Percentiles rank a stretch among this genome's conserved stretches.
phyloP scores from a whole-genome alignment of 345 rosid species.

The Acer yangbiense region DNA sequence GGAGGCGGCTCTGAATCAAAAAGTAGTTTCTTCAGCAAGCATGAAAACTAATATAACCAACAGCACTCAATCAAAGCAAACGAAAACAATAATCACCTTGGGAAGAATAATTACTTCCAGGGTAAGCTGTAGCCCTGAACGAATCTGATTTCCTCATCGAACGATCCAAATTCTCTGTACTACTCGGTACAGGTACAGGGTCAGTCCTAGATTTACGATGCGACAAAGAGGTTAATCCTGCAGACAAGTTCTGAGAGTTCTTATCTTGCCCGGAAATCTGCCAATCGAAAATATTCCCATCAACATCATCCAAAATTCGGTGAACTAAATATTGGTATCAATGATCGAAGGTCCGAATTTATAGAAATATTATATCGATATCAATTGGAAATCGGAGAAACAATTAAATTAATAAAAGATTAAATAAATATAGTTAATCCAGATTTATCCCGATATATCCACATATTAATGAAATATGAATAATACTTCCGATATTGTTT shows the following conservation, averaged over 20 bases:
- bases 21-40: conserved; percentile 23
- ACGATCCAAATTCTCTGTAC: conserved; percentile 38
- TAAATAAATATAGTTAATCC: too few relatives aligned
- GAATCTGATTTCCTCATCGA: conserved; percentile 37
- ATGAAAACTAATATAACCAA: conserved; percentile 5
- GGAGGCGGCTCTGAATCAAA: conserved; percentile 50
- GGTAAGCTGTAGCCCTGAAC: conserved; percentile 35
- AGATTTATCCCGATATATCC: too few relatives aligned
- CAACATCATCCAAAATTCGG: not conserved
- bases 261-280: conserved; percentile 95
- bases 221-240: conserved; percentile 19
- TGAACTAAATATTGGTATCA: not conserved
- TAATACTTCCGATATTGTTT: too few relatives aligned
- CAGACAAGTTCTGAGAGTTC: conserved; percentile 31
- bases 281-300: not conserved
- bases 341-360: not conserved
- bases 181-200: conserved; percentile 23
- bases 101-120: conserved; percentile 22
- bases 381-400: not conserved
- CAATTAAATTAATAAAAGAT: too few relatives aligned
- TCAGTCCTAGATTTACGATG: conserved; percentile 44
- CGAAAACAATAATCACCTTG: conserved; percentile 37
- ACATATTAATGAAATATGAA: too few relatives aligned
- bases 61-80: not conserved
- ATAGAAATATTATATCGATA: not conserved